phyloP scores from a whole-genome alignment of 495 filamentous ascomycete genomes.

The Aspergillus diversus region DNA sequence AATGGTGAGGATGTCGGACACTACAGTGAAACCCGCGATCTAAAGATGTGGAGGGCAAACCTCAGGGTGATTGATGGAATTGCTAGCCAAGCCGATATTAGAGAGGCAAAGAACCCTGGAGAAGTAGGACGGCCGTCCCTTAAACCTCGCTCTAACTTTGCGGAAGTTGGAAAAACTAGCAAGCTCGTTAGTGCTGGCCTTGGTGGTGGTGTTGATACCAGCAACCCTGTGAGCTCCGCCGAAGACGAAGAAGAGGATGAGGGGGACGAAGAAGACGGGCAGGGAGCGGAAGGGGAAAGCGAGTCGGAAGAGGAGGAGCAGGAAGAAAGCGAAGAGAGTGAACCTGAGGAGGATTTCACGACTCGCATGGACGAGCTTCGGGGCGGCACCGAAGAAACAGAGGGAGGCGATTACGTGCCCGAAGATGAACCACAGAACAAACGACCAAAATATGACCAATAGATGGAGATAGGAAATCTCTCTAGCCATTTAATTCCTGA shows the following conservation, averaged over 20 bases:
- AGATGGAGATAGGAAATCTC: neutral
- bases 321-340: slow-evolving; percentile 5
- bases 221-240: slow-evolving; percentile 28
- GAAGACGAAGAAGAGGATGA: slow-evolving; percentile 19
- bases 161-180: slow-evolving; percentile 39
- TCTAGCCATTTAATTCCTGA: no score
- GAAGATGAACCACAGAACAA: slow-evolving; percentile 16
- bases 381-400: slow-evolving; percentile 31
- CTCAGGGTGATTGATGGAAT: slow-evolving; percentile 47
- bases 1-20: slow-evolving; percentile 53
- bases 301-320: slow-evolving; percentile 8
- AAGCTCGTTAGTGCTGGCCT: slow-evolving; percentile 39
- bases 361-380: slow-evolving; percentile 26
- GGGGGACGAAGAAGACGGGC: slow-evolving; percentile 16
- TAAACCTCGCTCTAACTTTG: slow-evolving; percentile 31
- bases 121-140: slow-evolving; percentile 31
- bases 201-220: slow-evolving; percentile 30
- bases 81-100: slow-evolving; percentile 28
- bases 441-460: slow-evolving; percentile 20
- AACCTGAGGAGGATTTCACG: slow-evolving; percentile 22
- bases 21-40: slow-evolving; percentile 46
- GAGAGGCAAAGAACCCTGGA: slow-evolving; percentile 29
- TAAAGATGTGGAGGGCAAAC: slow-evolving; percentile 48
- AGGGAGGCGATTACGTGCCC: slow-evolving; percentile 29
- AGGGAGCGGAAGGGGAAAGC: slow-evolving; percentile 1